Base-by-base conservation (phyloP, 805 yeast genomes). In the Clavispora phyllophila region DNA sequence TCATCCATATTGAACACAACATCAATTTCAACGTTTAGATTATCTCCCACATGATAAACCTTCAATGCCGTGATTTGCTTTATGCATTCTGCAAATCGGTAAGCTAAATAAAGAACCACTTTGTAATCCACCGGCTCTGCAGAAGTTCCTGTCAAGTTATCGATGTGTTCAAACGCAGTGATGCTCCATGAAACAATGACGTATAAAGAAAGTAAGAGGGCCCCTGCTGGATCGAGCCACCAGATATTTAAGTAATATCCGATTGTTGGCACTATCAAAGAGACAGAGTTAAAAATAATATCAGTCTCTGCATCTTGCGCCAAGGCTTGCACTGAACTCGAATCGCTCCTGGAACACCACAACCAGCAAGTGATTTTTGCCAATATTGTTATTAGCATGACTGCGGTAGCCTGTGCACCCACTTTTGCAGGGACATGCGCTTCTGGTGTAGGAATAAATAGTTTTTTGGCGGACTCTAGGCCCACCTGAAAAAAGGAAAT, bases 221-320 rank as follows among this genome's bases (percentile, higher is more conserved):
- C 95, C 13, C 95, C 93, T 3, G 78, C 50, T 1, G 93, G 80
- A 63, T 85, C 95, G 35, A 82, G 54, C 87, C 88, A 82, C 83
- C 87, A 81, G 14, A 72, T 53, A 15, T 72, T 59, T 14, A 73
- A 58, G n/a, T 58, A 51, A 42, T 70, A 65, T 1, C 91, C 91
- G 0, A 75, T 34, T 0, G 81, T 48, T 0, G 95, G 95, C 71
- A 85, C 83, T 13, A 85, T 47, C 20, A 86, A 72, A 1, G 93
- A 84, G 34, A 83, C 82, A 1, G 73, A 54, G 63, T 86, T 86
- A 69, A 85, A 85, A 3, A 84, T 73, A 25, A 85, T 76, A 60
- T 86, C 95, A 0, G 90, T 85, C 61, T 74, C 70, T 0, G 93
- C 93, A 62, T 86, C 95, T 60, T 84, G 91, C 2, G 90, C 87